A percentile compares a stretch with the other conserved stretches of the same genome.
Conservation (phyloP, 169 alveolate species). For the Amoebophrya sp. region DNA sequence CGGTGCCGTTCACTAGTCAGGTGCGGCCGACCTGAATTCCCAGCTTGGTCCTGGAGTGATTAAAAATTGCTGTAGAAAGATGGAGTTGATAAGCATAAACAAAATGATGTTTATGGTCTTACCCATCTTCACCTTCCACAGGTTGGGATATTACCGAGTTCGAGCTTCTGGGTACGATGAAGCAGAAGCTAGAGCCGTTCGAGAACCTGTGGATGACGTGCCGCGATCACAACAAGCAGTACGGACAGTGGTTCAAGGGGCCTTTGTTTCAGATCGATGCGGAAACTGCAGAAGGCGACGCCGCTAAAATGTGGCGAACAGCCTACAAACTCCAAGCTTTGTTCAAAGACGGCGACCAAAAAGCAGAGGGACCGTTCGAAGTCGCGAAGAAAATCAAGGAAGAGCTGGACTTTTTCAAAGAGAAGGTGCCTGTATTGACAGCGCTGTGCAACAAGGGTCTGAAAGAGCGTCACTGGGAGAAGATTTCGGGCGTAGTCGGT, state of each 20-base stretch:
- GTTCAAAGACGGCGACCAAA: conserved; percentile 41
- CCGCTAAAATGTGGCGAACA: conserved; percentile 42
- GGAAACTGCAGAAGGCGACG: conserved; percentile 42
- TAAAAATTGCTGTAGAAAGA: too few relatives aligned
- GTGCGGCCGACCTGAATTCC: too few relatives aligned
- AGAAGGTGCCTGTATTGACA: conserved; percentile 58
- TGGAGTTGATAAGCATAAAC: neutral
- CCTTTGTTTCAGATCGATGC: conserved; percentile 41
- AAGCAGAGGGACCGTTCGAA: conserved; percentile 19
- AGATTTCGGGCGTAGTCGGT: conserved; percentile 65
- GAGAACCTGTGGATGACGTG: neutral
- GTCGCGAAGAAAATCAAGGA: conserved; percentile 48
- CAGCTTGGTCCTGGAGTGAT: too few relatives aligned
- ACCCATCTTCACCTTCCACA: neutral
- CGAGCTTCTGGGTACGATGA: conserved; percentile 35
- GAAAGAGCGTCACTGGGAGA: conserved; percentile 78
- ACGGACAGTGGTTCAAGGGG: conserved; percentile 27
- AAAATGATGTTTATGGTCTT: neutral
- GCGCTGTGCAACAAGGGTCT: conserved; percentile 74
- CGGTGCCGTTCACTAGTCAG: too few relatives aligned
- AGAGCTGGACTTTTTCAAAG: conserved; percentile 56
- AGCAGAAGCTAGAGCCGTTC: conserved; percentile 36
- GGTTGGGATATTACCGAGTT: conserved; percentile 44
- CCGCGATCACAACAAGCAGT: neutral
- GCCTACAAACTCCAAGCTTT: conserved; percentile 47